Base-by-base conservation (phyloP, 768 basidiomycete genomes). In the Gloeostereum incarnatum region DNA sequence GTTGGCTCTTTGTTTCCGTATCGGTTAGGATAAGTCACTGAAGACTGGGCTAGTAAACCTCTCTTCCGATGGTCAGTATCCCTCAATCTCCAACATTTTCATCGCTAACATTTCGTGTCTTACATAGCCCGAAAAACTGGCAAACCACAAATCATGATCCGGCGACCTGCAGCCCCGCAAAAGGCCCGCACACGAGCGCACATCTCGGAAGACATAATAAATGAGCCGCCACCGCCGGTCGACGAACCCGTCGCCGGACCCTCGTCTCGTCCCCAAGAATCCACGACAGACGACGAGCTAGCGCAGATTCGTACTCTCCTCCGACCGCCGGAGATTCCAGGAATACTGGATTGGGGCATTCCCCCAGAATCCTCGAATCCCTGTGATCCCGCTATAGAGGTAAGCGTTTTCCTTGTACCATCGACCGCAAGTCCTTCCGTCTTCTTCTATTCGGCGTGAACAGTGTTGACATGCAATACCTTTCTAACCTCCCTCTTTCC, bases 261-360 rank as follows among this genome's bases (percentile, higher is more conserved):
- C 40, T 41, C 16, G 16, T 32, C 36, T 6, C 8, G 35, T 36
- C 11, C 23, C 34, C n/a, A 2, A 52, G 31, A 48, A 55, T 20
- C 53, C 45, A 35, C 51, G 1, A 42, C 47, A 13, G 53, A 58
- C 23, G 69, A 73, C 43, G 81, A 85, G 43, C 48, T 81, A 1
- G 45, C 61, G 6, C 65, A 56, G 7, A 71, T 86, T 14, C 69
- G 81, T 25, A 55, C 59, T 3, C 59, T 83, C 3, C 59, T 88
- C 19, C 62, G 57, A 9, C 87, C 85, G 3, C 73, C 77, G 13
- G 65, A 74, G 1, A 78, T 86, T 43, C 65, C 73, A 1, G 82
- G 75, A 17, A 47, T 79, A 3, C 63, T 61, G 1, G 75, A 89
- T 49, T 91, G 85, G 79, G 88, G 85, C 4, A 85, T 92, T 43